Conservation (phyloP, 1,139 yeast genomes). For the Yamadazyma spencermartinsiae region DNA sequence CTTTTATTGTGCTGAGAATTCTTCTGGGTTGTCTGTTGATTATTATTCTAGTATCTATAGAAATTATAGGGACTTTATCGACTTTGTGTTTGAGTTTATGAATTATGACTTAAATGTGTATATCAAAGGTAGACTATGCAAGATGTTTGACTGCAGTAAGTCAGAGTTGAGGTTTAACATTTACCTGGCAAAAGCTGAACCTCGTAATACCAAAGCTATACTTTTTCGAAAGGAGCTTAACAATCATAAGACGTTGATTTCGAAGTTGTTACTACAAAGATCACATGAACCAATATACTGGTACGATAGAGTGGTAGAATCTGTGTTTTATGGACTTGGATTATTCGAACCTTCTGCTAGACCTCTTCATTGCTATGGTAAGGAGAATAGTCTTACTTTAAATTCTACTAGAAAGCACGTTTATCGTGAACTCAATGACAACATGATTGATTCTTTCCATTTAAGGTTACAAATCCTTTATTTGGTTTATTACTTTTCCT, state of each 20-base stretch:
- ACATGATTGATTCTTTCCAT: constrained; percentile 5
- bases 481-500: constrained; percentile 24
- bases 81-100: constrained; percentile 23
- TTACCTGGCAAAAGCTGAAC: background rate
- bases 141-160: background rate
- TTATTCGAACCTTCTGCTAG: constrained; percentile 5
- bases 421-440: constrained; percentile 4
- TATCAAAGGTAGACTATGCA: constrained; percentile 7
- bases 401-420: constrained; percentile 16
- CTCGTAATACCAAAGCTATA: background rate
- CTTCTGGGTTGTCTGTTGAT: constrained; percentile 9
- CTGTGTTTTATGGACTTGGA: constrained; percentile 29
- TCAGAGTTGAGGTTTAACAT: background rate
- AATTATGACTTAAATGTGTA: constrained; percentile 19
- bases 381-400: constrained; percentile 26
- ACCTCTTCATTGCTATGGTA: constrained; percentile 30
- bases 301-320: constrained; percentile 36
- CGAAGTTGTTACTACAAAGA: constrained; percentile 7
- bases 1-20: constrained; percentile 32
- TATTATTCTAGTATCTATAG: constrained; percentile 20
- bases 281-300: constrained; percentile 19
- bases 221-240: constrained; percentile 3
- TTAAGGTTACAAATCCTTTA: constrained; percentile 26
- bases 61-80: constrained; percentile 15
- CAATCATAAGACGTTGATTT: constrained; percentile 2